A percentile compares a stretch with the other conserved stretches of the same genome.
These are phyloP conservation scores for Plasmodium gaboni DNA, from an alignment of 169 alveolate species.

Conservation along the genomic window DNA sequence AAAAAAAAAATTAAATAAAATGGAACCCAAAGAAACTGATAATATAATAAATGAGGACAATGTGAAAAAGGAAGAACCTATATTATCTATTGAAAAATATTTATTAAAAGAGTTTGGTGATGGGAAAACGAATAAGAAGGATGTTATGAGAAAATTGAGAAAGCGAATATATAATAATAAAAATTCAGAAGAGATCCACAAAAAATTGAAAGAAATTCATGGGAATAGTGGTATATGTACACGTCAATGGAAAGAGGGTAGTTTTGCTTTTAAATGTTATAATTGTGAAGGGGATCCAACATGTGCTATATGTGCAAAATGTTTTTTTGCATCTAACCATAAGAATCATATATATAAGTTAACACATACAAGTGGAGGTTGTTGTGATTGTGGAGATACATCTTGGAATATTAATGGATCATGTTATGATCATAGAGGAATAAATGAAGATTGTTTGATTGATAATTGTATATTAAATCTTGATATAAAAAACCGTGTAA, in stretches of 20 bases:
- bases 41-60: no score
- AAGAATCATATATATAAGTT: constrained; percentile 52
- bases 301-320: constrained; percentile 76
- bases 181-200: constrained; percentile 28
- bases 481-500: constrained; percentile 28
- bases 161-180: constrained; percentile 43
- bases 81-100: constrained; percentile 12
- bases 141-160: constrained; percentile 40
- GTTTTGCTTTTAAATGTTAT: constrained; percentile 74
- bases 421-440: constrained; percentile 73
- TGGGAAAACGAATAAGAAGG: constrained; percentile 49
- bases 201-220: constrained; percentile 61
- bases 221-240: constrained; percentile 75
- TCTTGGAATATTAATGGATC: constrained; percentile 74
- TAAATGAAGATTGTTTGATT: constrained; percentile 9
- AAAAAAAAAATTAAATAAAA: neutral
- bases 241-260: constrained; percentile 62
- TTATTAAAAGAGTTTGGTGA: constrained; percentile 36
- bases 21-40: no score
- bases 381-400: constrained; percentile 78
- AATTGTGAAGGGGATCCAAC: constrained; percentile 77
- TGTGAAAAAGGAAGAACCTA: neutral
- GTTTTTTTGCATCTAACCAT: constrained; percentile 64
- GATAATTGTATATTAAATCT: constrained; percentile 18
- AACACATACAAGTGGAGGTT: constrained; percentile 75